Base-by-base conservation (phyloP, 108 stramenopile species). In the Cyclotella atomus region DNA sequence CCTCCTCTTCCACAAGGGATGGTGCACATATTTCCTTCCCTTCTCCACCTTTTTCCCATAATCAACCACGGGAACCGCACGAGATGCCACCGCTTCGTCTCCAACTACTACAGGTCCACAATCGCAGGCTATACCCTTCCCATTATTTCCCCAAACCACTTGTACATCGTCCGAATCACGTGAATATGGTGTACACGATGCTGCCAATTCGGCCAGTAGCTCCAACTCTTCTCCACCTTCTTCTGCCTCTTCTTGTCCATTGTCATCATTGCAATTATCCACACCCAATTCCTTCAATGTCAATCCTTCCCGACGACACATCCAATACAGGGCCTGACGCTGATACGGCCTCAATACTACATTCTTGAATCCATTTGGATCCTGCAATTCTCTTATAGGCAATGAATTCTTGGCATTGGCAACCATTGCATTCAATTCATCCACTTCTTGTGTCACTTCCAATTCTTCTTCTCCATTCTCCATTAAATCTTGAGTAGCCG, bases 1-100 rank as follows among this genome's bases (percentile, higher is more conserved):
- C 32, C 94, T 70, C 19, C 85, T 75, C 61, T 88, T 81, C 93
- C 93, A 95, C 28, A 92, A 65, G 8, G 93, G 93, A 79, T 91
- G 90, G 33, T 70, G 72, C 27, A 78, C 44, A 43, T 75, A 66
- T 25, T 55, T 71, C 63, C n/a, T 62, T 38, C 43, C 16, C 17
- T 56, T 23, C 34, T 53, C 25, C 54, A 17, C 14, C 70, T 75
- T 24, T 34, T 21, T 54, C 62, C 56, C 49, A 61, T 59, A 75
- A 15, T 75, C 64, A 44, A 41, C 21, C 25, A 81, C 52, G 3
- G 80, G 80, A 50, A 70, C 53, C 8, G 73, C 73, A 45, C 47
- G 29, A 23, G 62, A 75, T 24, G 65, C 71, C 12, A 80, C 65
- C 4, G 50, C 24, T 10, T 63, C 77, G 3, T 67, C 72, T 23